Evolutionary conservation across 2,329 filamentous ascomycete genomes (phyloP), one percentile per base, ranked within the genome.

Genomic region (Beauveria brongniartii): DNA sequence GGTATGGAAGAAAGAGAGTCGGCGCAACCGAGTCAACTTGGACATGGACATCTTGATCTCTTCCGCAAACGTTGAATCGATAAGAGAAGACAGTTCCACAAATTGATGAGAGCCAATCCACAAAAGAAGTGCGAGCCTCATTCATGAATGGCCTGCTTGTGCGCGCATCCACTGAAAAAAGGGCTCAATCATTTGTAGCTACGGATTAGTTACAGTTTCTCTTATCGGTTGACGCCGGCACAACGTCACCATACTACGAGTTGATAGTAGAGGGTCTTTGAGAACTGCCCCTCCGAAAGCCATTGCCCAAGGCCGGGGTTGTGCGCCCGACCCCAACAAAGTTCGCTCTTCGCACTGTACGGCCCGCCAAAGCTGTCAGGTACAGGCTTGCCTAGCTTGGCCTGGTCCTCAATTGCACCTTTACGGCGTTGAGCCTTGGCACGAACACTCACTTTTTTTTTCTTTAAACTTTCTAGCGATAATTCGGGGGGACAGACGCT

Each of bases 11-110:
- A 18, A 43, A 18, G 52, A 34, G 34, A 53, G 43, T 61, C 41
- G 44, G 28, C 40, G 46, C 43, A 52, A 51, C 20, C 37, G n/a
- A 34, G 12, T 22, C 20, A 20, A 22, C 22, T 40, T 16, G 9
- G 16, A 18, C 55, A 43, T 16, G 16, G 16, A 18, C 55, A 43
- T 43, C 22, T 58, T 43, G 46, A 34, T 24, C 34, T 41, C 34
- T 26, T 41, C 37, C 12, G 55, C 34, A 40, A 51, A 43, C 30
- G 28, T 37, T 34, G 53, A 47, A 44, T 34, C 37, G 40, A 41
- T 40, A 16, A 47, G 26, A 56, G 14, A 37, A 7, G 5, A n/a
- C n/a, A 46, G 52, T 57, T 62, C 60, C 60, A 62, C 60, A 62
- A 62, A 58, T 37, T 37, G 5, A 54, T 62, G 60, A 61, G 47